Conservation (phyloP, 2,329 filamentous ascomycete species). For the Domatiomyces globalis region DNA sequence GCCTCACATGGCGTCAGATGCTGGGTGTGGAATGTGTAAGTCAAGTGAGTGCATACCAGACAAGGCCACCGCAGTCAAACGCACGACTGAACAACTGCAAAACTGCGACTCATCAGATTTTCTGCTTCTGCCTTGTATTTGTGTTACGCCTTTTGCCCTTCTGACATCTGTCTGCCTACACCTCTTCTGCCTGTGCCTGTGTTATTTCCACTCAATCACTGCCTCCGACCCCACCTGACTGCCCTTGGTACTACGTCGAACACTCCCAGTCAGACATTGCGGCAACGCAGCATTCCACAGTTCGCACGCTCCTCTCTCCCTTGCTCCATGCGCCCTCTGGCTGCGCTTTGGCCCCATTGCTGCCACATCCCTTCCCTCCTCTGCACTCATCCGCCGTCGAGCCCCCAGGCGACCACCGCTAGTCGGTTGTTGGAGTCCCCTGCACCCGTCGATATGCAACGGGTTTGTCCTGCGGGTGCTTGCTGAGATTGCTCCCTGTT, state of each 20-base stretch:
- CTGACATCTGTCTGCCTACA: conserved; percentile 1
- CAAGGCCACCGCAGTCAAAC: background rate
- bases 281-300: conserved; percentile 15
- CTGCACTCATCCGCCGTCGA: conserved; percentile 7
- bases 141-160: conserved; percentile 7
- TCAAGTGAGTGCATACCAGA: background rate
- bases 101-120: conserved; percentile 1
- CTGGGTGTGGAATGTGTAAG: background rate
- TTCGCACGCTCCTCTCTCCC: conserved; percentile 21
- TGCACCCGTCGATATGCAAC: conserved; percentile 7
- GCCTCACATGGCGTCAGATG: background rate
- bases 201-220: conserved; percentile 1
- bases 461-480: conserved; percentile 20
- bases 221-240: conserved; percentile 3
- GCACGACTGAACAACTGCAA: background rate
- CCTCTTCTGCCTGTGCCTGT: conserved; percentile 3
- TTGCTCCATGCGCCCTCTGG: conserved; percentile 17
- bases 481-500: conserved; percentile 19
- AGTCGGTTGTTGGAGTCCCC: conserved; percentile 1
- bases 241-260: conserved; percentile 5
- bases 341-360: conserved; percentile 1
- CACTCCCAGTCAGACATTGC: conserved; percentile 1
- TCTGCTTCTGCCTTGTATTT: background rate
- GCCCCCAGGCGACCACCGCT: background rate
- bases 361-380: conserved; percentile 11